phyloP scores from a whole-genome alignment of 2,329 filamentous ascomycete genomes.

The Sclerotinia minor region DNA sequence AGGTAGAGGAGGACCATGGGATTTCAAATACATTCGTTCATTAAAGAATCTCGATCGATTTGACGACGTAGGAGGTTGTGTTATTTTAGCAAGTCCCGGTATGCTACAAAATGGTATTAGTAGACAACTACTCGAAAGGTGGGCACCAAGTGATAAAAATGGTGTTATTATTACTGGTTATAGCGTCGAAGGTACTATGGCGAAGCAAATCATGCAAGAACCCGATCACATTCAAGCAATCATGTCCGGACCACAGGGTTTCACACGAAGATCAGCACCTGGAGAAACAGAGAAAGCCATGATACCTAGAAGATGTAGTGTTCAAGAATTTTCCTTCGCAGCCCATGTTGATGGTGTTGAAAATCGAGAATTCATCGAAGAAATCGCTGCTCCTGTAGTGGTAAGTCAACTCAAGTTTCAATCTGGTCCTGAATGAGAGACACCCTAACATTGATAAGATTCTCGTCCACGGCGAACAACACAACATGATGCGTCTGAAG shows the following conservation, averaged over 20 bases:
- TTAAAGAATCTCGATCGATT: conserved; percentile 93
- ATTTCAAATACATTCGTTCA: conserved; percentile 91
- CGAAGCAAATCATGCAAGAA: conserved; percentile 90
- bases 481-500: conserved; percentile 97
- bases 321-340: conserved; percentile 93
- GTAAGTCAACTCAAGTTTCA: conserved; percentile 55
- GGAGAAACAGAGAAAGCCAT: conserved; percentile 81
- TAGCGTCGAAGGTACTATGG: conserved; percentile 98
- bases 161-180: conserved; percentile 99
- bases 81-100: conserved; percentile 96
- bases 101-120: conserved; percentile 98
- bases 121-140: conserved; percentile 86
- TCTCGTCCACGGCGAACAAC: conserved; percentile 92
- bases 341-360: conserved; percentile 95
- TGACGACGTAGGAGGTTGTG: conserved; percentile 91
- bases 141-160: conserved; percentile 95
- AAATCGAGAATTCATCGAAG: conserved; percentile 95
- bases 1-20: conserved; percentile 86
- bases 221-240: conserved; percentile 93
- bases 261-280: conserved; percentile 57
- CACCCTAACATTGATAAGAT: conserved; percentile 61
- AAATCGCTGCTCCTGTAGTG: conserved; percentile 87
- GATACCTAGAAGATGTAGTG: conserved; percentile 88
- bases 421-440: neutral
- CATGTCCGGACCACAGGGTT: conserved; percentile 74